Evolutionary conservation across 306 rosid species (phyloP), one percentile per base, ranked within the genome.

Genomic region (Trifolium pratense): DNA sequence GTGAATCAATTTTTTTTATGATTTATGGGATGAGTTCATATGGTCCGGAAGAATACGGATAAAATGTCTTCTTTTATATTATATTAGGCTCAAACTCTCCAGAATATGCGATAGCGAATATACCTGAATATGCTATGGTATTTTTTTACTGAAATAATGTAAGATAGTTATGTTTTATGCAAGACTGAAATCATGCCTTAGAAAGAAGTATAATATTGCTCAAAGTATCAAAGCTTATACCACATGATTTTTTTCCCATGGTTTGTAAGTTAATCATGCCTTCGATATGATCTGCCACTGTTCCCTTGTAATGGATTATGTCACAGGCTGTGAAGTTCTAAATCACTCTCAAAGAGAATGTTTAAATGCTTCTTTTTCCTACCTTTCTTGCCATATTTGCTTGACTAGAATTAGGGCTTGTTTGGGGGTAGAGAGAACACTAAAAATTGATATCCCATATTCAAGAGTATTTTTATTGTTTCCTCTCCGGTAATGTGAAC

Each of bases 81-180:
- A n/a, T n/a, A 52, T 53, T 42, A 25, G 9, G 55, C 51, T 61
- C 51, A 40, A 66, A 43, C 42, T 37, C 23, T 70, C n/a, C n/a
- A n/a, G n/a, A n/a, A n/a, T n/a, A n/a, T n/a, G n/a, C n/a, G n/a
- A n/a, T n/a, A n/a, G n/a, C n/a, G n/a, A n/a, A n/a, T n/a, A n/a
- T n/a, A n/a, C n/a, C n/a, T n/a, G n/a, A n/a, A n/a, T n/a, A n/a
- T n/a, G n/a, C n/a, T n/a, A n/a, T n/a, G n/a, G n/a, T 66, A 48
- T 23, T 31, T 31, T 42, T 11, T 59, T 75, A 15, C 69, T 21
- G 71, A 59, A 75, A 40, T 9, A 60, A 39, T 39, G 29, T 29
- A 40, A 49, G 73, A 57, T 70, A 58, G 42, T 51, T 13, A 23
- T 77, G 21, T 68, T 68, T 77, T 32, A 49, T 77, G 63, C 60